Conservation (phyloP, 1,139 yeast genomes). For the Pichia sp. region DNA sequence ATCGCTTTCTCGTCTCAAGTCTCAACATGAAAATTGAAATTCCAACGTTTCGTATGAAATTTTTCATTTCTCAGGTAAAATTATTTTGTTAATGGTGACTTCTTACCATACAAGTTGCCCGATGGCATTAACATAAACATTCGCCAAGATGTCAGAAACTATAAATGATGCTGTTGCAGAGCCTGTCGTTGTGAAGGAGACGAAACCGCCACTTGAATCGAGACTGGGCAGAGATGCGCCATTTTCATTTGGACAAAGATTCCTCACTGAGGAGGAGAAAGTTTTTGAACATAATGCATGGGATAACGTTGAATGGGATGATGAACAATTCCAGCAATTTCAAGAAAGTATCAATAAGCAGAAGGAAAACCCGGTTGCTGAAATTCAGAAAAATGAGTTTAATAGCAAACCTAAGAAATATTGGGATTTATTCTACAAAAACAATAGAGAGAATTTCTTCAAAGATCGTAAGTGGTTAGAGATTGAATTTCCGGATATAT, state of each 20-base stretch:
- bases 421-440: constrained; percentile 92
- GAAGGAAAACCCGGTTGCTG: constrained; percentile 74
- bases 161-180: too few species aligned
- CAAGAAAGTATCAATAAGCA: constrained; percentile 69
- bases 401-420: constrained; percentile 85
- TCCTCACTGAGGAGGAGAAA: constrained; percentile 60
- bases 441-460: constrained; percentile 88
- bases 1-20: too few species aligned
- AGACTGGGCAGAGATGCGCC: constrained; percentile 84
- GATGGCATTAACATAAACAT: too few species aligned
- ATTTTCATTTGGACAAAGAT: constrained; percentile 86
- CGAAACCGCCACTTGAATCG: constrained; percentile 36
- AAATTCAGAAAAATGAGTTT: constrained; percentile 71
- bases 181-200: constrained; percentile 35
- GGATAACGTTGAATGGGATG: constrained; percentile 98
- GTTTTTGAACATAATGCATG: constrained; percentile 96
- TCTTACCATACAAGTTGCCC: too few species aligned
- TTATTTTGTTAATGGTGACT: too few species aligned
- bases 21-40: too few species aligned
- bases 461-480: constrained; percentile 96
- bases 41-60: too few species aligned
- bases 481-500: constrained; percentile 84
- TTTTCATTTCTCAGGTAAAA: too few species aligned
- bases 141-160: too few species aligned
- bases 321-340: constrained; percentile 74